phyloP scores from a whole-genome alignment of 495 filamentous ascomycete genomes.

The Neurospora sp. region DNA sequence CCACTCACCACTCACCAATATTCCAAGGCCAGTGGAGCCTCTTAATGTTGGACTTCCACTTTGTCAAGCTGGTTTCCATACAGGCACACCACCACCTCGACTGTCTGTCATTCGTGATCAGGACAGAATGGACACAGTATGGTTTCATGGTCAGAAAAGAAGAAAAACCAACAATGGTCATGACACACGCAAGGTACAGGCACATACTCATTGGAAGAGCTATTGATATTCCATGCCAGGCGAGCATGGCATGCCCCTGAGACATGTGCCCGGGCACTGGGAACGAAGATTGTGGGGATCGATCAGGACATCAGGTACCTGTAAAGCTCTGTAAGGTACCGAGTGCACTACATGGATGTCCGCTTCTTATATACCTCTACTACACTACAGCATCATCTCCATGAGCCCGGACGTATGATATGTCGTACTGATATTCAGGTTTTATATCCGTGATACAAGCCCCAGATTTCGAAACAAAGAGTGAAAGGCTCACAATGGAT shows the following conservation, averaged over 20 bases:
- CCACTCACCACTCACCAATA: background rate
- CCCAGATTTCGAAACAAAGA: background rate
- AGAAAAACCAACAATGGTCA: background rate
- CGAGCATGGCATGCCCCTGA: background rate
- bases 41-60: background rate
- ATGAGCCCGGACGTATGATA: background rate
- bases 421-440: background rate
- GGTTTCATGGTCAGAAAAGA: background rate
- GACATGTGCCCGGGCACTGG: background rate
- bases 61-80: background rate
- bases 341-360: background rate
- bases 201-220: background rate
- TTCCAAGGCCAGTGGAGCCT: background rate
- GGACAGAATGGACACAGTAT: background rate
- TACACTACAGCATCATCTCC: background rate
- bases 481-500: background rate
- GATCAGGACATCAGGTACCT: background rate
- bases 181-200: background rate
- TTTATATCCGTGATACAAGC: background rate
- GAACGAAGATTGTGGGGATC: background rate
- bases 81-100: background rate
- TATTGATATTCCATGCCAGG: background rate
- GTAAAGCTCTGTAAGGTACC: background rate
- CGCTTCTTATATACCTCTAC: background rate
- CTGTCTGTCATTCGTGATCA: background rate